phyloP scores from a whole-genome alignment of 2,329 filamentous ascomycete species.

The Penicillium hesseltinei region DNA sequence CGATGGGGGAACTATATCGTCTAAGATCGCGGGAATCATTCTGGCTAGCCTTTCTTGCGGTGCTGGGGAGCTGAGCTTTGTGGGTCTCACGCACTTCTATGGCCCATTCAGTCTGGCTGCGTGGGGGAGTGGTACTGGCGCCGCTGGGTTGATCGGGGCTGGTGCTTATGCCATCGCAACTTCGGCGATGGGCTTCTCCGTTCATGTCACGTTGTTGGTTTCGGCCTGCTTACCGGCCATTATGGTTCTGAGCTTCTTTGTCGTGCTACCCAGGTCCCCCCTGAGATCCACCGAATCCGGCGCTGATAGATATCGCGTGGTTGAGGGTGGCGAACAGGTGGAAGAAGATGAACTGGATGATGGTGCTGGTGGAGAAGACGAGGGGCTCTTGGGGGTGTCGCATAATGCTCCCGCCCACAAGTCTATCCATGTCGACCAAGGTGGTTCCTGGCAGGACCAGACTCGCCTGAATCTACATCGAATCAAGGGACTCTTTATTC shows the following conservation, averaged over 20 bases:
- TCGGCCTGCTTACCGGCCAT: constrained; percentile 76
- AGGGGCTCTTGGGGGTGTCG: constrained; percentile 32
- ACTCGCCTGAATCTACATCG: constrained; percentile 60
- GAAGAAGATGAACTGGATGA: constrained; percentile 35
- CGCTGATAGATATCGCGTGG: constrained; percentile 54
- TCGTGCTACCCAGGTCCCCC: constrained; percentile 68
- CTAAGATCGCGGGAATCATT: constrained; percentile 79
- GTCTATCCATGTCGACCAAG: constrained; percentile 9
- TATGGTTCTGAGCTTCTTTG: constrained; percentile 83
- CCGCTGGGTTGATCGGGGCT: constrained; percentile 80
- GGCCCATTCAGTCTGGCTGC: constrained; percentile 81
- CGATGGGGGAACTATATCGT: constrained; percentile 60
- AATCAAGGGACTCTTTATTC: constrained; percentile 67
- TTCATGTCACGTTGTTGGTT: constrained; percentile 70
- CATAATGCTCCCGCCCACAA: constrained; percentile 21
- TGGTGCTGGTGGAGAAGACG: constrained; percentile 24
- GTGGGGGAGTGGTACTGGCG: constrained; percentile 91
- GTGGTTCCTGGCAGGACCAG: constrained; percentile 31
- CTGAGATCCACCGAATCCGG: constrained; percentile 50
- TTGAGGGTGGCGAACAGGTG: constrained; percentile 46
- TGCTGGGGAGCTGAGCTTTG: constrained; percentile 83
- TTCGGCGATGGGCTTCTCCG: constrained; percentile 71
- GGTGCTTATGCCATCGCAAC: constrained; percentile 85
- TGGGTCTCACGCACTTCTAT: constrained; percentile 91
- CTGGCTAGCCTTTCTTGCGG: constrained; percentile 83